Evolutionary conservation across 2,329 filamentous ascomycete species (phyloP).

Genomic region (Fusarium domesticum): DNA sequence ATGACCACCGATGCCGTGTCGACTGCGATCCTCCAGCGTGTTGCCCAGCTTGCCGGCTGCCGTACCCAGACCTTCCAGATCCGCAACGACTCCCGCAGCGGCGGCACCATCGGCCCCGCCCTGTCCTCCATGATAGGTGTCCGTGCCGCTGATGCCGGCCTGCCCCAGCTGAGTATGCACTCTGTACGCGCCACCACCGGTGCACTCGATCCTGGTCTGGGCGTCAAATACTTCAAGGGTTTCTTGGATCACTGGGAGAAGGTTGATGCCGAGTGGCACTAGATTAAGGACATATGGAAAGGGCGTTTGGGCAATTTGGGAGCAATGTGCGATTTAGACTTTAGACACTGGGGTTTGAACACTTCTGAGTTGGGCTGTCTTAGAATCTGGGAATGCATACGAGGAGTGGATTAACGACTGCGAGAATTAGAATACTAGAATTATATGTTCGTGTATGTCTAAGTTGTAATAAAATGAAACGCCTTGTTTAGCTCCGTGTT

Average conservation of each 20-base stretch:
- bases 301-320: too few relatives aligned
- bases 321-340: too few relatives aligned
- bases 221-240: conserved; percentile 82
- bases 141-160: conserved; percentile 79
- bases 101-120: conserved; percentile 94
- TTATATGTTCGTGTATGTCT: neutral
- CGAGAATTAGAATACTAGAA: neutral
- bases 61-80: conserved; percentile 90
- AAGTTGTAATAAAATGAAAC: neutral
- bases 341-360: neutral
- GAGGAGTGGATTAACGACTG: neutral
- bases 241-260: conserved; percentile 85
- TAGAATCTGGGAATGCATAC: neutral
- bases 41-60: conserved; percentile 70
- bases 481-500: too few relatives aligned
- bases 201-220: conserved; percentile 78
- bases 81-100: conserved; percentile 82
- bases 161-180: conserved; percentile 94
- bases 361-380: neutral
- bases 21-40: conserved; percentile 72
- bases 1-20: conserved; percentile 94
- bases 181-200: conserved; percentile 87
- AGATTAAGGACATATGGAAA: conserved; percentile 3
- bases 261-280: conserved; percentile 75
- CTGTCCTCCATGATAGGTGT: conserved; percentile 78